Conservation (phyloP, 2,329 filamentous ascomycete genomes). For the Xylaria sp. region DNA sequence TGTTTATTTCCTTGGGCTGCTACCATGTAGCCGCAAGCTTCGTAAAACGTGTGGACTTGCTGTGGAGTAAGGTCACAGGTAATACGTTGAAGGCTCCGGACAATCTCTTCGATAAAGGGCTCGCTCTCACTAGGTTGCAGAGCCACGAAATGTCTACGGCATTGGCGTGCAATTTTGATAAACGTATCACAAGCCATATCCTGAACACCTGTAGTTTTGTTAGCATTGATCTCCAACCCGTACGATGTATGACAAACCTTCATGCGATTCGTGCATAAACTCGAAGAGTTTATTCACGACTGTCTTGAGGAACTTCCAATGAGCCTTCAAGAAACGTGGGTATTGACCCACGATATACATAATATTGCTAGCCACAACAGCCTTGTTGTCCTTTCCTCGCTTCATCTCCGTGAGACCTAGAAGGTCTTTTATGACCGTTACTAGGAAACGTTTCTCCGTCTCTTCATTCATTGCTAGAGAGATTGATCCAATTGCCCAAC, state of each 20-base stretch:
- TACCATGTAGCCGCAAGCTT: conserved; percentile 99
- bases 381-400: conserved; percentile 99
- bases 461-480: conserved; percentile 99
- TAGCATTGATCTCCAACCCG: conserved; percentile 38
- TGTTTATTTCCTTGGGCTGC: conserved; percentile 95
- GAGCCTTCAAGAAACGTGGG: conserved; percentile 95
- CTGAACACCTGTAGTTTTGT: conserved; percentile 76
- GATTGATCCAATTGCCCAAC: conserved; percentile 99
- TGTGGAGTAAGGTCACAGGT: conserved; percentile 95
- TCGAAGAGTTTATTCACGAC: conserved; percentile 99
- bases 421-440: conserved; percentile 98
- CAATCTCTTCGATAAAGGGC: conserved; percentile 98
- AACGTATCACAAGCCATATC: conserved; percentile 99
- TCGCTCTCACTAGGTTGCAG: conserved; percentile 93
- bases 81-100: conserved; percentile 93
- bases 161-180: conserved; percentile 99
- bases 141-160: conserved; percentile 95
- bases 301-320: conserved; percentile 99
- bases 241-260: conserved; percentile 68
- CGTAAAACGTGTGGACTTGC: conserved; percentile 98
- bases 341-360: conserved; percentile 99
- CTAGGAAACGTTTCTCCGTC: conserved; percentile 97
- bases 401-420: conserved; percentile 99
- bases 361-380: conserved; percentile 98
- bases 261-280: conserved; percentile 99